Evolutionary conservation across 768 basidiomycete species (phyloP), one percentile per base, ranked within the genome.

Genomic region (Lactarius vividus): DNA sequence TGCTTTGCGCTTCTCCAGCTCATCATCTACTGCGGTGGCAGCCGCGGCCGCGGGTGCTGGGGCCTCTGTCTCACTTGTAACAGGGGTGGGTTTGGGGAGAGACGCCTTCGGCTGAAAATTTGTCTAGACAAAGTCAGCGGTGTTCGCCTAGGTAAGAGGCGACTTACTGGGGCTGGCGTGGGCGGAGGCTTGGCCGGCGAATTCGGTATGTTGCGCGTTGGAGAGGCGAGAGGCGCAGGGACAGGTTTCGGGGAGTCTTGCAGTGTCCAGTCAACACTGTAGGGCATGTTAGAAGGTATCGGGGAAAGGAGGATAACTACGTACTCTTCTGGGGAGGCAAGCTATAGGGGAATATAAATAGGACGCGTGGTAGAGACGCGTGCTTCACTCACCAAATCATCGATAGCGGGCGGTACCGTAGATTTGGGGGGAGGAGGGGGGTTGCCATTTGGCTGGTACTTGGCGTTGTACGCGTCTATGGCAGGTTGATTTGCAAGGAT

Each of bases 401-500:
- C 75, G 9, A 71, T 69, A 61, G 64, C 18, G 3, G 56, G 40
- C 2, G 28, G 20, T 23, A 61, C 35, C 16, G 35, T 13, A 62
- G 72, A 44, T 46, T 55, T 68, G 54, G 65, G 35, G 58, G 37
- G 46, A 59, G 61, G 55, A 26, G 71, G 57, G 11, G 64, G 11
- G 13, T 58, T 57, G 15, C 62, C 63, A 7, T 68, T 35, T 20
- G 59, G 65, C 4, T 65, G 64, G 37, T 74, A 66, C 37, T 72
- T 71, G 31, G 68, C 62, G 57, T 82, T 76, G 77, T 85, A 88
- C 23, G 79, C 79, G 40, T 80, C 77, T 56, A 84, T 73, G 1
- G 88, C 88, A 0, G 75, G 71, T 18, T 80, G 77, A 61, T 77
- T 83, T 33, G 83, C 83, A 55, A 84, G 74, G 63, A 91, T 86